Evolutionary conservation across 1,139 yeast species (phyloP), one percentile per base, ranked within the genome.

Genomic region (Kodamaea plutei): DNA sequence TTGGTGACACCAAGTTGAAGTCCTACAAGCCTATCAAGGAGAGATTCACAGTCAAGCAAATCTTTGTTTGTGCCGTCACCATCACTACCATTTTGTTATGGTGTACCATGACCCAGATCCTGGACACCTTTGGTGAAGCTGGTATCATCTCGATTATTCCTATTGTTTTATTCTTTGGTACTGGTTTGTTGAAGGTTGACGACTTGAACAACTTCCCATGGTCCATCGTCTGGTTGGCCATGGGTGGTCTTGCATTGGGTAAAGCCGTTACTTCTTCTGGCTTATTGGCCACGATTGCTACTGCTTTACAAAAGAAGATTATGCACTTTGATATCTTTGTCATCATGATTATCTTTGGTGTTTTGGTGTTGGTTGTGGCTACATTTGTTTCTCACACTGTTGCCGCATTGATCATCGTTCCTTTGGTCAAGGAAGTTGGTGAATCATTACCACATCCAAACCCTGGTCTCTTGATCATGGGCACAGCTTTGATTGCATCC

Each of bases 241-340:
- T 88, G 96, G 97, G 97, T 34, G 97, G 97, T 46, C 73, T 87
- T 39, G 94, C 96, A 1, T 67, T 89, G 25, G 97, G 97, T 38
- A 84, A 83, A 53, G 96, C 94, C 1, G 94, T 89, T 5, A 75
- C 91, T 1, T 80, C 93, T 2, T 84, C 95, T 1, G 96, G 96
- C 0, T 65, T 89, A 33, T 67, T 89, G 34, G 69, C 71, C n/a
- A 79, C 93, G 1, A 76, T 87, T 40, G 96, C 96, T 2, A 50
- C 58, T 9, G 65, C 76, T 2, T 80, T 89, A 36, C 88, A 84
- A 48, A 52, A 56, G 15, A 64, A 65, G 36, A 75, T 84, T 14
- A 74, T 73, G 47, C 71, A 76, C 32, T 73, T 77, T 47, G 73
- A 84, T 15, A 63, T 84, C 11, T 85, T 81, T 52, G 76, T 77